Conservation (phyloP, 768 basidiomycete species). For the Mycena epipterygia region DNA sequence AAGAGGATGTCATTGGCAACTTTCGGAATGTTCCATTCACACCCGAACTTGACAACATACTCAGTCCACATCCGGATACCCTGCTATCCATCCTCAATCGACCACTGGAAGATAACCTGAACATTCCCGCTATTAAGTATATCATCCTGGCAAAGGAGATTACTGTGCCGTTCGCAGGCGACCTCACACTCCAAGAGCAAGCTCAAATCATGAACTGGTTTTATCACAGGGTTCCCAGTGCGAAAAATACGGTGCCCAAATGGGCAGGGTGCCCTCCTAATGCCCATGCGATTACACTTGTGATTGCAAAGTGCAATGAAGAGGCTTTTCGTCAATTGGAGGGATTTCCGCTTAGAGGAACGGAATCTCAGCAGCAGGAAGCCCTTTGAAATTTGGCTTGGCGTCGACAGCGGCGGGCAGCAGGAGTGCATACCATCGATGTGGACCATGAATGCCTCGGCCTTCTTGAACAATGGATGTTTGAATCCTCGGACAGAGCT, state of each 20-base stretch:
- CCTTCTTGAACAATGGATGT: not conserved
- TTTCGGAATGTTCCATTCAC: not conserved
- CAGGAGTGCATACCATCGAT: not conserved
- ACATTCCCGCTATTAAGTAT: no score
- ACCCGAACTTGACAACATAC: not conserved
- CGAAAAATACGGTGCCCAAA: not conserved
- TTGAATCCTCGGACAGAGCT: not conserved
- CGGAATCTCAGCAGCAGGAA: no score
- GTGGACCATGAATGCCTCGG: not conserved
- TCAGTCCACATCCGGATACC: not conserved
- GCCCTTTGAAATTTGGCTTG: no score
- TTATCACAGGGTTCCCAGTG: not conserved
- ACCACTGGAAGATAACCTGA: no score
- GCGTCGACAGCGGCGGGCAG: no score
- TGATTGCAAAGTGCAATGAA: not conserved
- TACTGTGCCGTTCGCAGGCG: no score
- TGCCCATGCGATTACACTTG: slow-evolving; percentile 2
- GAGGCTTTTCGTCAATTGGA: not conserved
- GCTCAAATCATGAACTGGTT: slow-evolving; percentile 7
- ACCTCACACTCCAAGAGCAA: not conserved
- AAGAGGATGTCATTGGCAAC: not conserved
- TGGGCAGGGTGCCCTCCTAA: slow-evolving; percentile 1
- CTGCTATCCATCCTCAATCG: not conserved
- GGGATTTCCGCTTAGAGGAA: no score
- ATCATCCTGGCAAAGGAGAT: no score